These are phyloP conservation scores for Cucumis variabilis DNA, from an alignment of 331 rosid species.

Conservation along the genomic window DNA sequence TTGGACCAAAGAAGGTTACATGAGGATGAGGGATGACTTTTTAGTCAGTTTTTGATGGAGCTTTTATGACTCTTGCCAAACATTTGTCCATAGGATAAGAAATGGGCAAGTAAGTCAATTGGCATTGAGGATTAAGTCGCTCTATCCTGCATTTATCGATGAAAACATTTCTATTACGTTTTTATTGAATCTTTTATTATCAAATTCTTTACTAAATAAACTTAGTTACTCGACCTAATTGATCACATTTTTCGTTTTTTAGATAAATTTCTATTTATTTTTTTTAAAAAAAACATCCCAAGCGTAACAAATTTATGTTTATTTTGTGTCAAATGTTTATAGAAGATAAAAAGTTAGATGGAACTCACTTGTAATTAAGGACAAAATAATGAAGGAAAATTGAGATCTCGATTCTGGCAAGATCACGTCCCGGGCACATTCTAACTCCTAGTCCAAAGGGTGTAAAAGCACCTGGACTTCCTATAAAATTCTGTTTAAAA, in stretches of 20 bases:
- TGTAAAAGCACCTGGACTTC: constrained; percentile 56
- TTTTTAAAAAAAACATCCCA: too few species aligned
- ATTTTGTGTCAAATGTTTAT: too few species aligned
- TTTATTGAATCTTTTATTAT: too few species aligned
- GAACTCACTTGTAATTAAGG: not conserved
- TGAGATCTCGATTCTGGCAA: constrained; percentile 1
- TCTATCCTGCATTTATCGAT: not conserved
- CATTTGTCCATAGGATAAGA: not conserved
- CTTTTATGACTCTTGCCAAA: not conserved
- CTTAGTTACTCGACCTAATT: too few species aligned
- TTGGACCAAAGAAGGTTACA: not conserved
- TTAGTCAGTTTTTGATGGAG: not conserved
- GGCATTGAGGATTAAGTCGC: not conserved
- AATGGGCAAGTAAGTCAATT: not conserved
- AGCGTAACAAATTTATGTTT: too few species aligned
- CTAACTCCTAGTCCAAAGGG: constrained; percentile 61
- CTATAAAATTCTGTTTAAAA: constrained; percentile 39
- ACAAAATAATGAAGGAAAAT: not conserved
- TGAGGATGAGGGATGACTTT: not conserved
- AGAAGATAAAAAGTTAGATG: too few species aligned
- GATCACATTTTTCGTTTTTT: too few species aligned
- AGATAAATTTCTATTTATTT: too few species aligned
- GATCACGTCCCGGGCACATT: not conserved
- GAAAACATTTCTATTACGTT: too few species aligned
- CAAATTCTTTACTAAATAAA: too few species aligned